Percentiles rank a stretch among this genome's conserved stretches.
phyloP scores from a whole-genome alignment of 495 filamentous ascomycete genomes.

The Penicillium dipodomyicola region DNA sequence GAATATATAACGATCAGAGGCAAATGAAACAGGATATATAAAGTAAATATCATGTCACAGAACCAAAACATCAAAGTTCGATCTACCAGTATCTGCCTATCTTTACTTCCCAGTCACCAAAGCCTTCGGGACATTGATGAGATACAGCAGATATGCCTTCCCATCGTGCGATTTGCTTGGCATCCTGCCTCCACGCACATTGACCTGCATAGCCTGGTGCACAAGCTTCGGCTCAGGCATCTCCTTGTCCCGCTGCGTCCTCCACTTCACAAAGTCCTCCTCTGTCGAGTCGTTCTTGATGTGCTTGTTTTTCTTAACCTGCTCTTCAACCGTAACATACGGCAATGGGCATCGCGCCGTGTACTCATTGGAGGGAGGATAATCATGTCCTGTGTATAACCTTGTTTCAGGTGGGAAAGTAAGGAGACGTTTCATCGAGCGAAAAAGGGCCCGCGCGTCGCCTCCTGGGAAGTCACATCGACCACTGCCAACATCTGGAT shows the following conservation, averaged over 20 bases:
- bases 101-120: slow-evolving; percentile 2
- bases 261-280: slow-evolving; percentile 46
- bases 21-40: no score
- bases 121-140: slow-evolving; percentile 8
- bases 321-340: slow-evolving; percentile 46
- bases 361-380: slow-evolving; percentile 30
- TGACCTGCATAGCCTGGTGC: slow-evolving; percentile 53
- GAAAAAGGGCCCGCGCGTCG: slow-evolving; percentile 36
- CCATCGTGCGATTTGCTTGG: slow-evolving; percentile 25
- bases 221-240: slow-evolving; percentile 47
- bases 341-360: slow-evolving; percentile 26
- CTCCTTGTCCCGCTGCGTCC: slow-evolving; percentile 38
- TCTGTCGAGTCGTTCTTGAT: slow-evolving; percentile 37
- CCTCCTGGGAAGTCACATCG: slow-evolving; percentile 57
- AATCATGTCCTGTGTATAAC: slow-evolving; percentile 48
- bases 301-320: slow-evolving; percentile 50
- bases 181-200: slow-evolving; percentile 48
- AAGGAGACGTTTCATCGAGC: slow-evolving; percentile 45
- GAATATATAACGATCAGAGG: neutral
- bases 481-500: slow-evolving; percentile 52
- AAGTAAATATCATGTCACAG: neutral
- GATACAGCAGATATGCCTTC: slow-evolving; percentile 12
- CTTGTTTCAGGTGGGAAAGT: slow-evolving; percentile 36
- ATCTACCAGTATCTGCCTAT: no score
- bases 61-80: neutral